Conservation (phyloP, 2,329 filamentous ascomycete genomes). For the Aspergillus novoparasiticus region DNA sequence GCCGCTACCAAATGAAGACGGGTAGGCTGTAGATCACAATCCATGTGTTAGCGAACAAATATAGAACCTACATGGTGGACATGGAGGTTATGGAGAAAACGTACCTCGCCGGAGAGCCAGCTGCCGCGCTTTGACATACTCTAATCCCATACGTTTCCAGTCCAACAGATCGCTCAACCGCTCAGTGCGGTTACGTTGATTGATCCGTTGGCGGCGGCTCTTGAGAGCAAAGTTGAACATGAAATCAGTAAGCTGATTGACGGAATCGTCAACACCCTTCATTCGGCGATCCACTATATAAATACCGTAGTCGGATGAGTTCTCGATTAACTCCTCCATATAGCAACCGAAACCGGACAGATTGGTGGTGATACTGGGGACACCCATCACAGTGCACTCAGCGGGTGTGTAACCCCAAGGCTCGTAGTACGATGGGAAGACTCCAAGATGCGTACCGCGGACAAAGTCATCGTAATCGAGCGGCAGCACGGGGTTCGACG, state of each 20-base stretch:
- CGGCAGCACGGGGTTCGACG: constrained; percentile 89
- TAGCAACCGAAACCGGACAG: constrained; percentile 97
- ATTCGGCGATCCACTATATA: constrained; percentile 96
- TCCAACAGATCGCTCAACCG: constrained; percentile 91
- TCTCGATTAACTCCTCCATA: constrained; percentile 99
- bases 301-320: constrained; percentile 96
- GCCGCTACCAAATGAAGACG: constrained; percentile 73
- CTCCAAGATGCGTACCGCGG: constrained; percentile 89
- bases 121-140: constrained; percentile 97
- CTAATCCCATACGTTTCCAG: constrained; percentile 99
- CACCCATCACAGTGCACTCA: constrained; percentile 98
- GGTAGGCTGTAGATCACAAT: constrained; percentile 66
- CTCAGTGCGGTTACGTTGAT: constrained; percentile 96
- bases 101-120: constrained; percentile 75
- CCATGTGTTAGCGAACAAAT: constrained; percentile 17
- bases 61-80: too few relatives aligned
- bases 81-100: background rate
- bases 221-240: constrained; percentile 96
- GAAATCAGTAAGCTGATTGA: constrained; percentile 87
- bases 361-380: constrained; percentile 97
- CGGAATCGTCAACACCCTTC: constrained; percentile 96
- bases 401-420: constrained; percentile 99
- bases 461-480: constrained; percentile 99
- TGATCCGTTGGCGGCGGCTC: constrained; percentile 94
- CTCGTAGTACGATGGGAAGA: constrained; percentile 98